These are phyloP conservation scores for Arctium minus DNA, from an alignment of 129 eudicot genomes.

Conservation along the genomic window DNA sequence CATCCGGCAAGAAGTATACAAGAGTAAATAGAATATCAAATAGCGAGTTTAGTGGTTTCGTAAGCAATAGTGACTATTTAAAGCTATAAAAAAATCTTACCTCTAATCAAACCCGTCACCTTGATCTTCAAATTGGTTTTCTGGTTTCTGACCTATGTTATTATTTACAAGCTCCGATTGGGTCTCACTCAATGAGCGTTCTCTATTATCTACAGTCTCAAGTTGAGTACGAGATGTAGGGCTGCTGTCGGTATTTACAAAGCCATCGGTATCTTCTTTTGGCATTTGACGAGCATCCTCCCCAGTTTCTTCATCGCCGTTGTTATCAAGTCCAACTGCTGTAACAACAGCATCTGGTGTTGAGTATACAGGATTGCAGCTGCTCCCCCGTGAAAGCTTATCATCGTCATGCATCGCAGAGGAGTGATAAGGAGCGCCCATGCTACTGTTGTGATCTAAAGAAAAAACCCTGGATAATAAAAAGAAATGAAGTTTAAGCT, in stretches of 20 bases:
- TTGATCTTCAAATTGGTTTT: slow-evolving; percentile 48
- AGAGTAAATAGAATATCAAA: neutral
- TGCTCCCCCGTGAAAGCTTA: slow-evolving; percentile 13
- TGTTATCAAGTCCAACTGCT: slow-evolving; percentile 24
- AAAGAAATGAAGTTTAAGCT: neutral
- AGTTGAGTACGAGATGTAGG: slow-evolving; percentile 35
- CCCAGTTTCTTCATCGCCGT: slow-evolving; percentile 42
- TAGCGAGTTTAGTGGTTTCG: neutral
- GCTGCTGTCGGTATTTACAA: slow-evolving; percentile 57
- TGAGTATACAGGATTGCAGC: slow-evolving; percentile 28
- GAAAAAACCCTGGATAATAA: slow-evolving; percentile 36
- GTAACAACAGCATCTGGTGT: slow-evolving; percentile 17
- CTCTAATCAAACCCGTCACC: slow-evolving; percentile 49
- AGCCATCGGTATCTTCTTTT: slow-evolving; percentile 36
- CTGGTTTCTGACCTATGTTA: slow-evolving; percentile 37
- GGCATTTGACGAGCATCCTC: slow-evolving; percentile 37
- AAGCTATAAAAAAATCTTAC: slow-evolving; percentile 18
- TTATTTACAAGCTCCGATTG: slow-evolving; percentile 69
- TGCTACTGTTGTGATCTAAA: slow-evolving; percentile 9
- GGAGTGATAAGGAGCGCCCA: slow-evolving; percentile 14
- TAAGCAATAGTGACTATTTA: neutral
- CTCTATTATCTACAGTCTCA: slow-evolving; percentile 70
- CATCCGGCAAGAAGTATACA: neutral
- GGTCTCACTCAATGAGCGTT: slow-evolving; percentile 35
- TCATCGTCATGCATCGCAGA: slow-evolving; percentile 26